Evolutionary conservation across 1,139 yeast genomes (phyloP).

Genomic region (Sugiyamaella japonica): DNA sequence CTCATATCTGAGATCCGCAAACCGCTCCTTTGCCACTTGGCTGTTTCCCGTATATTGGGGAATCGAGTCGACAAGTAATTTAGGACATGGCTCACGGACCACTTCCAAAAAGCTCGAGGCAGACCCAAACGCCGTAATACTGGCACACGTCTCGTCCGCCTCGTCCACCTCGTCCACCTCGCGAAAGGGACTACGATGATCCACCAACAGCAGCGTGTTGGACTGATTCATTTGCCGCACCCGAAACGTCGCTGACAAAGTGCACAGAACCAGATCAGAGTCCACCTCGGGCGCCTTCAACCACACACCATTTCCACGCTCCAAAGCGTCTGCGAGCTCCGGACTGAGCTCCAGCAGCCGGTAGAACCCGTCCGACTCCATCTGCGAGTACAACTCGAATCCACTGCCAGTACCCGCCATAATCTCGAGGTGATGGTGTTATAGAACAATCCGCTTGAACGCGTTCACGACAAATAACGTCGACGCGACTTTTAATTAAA

Average conservation of each 20-base stretch:
- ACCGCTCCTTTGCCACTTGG: constrained; percentile 17
- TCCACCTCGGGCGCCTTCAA: constrained; percentile 50
- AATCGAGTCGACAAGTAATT: constrained; percentile 46
- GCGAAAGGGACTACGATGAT: no score
- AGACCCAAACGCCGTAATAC: constrained; percentile 44
- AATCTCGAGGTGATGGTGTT: no score
- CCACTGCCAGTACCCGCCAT: not conserved
- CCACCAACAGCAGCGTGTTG: constrained; percentile 65
- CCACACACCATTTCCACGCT: constrained; percentile 40
- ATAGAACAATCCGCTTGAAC: no score
- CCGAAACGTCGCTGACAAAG: constrained; percentile 58
- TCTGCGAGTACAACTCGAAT: constrained; percentile 27
- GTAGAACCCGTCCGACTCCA: constrained; percentile 43
- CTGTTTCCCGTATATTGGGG: constrained; percentile 53
- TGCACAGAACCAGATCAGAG: constrained; percentile 60
- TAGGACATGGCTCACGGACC: constrained; percentile 21
- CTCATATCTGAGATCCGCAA: constrained; percentile 20
- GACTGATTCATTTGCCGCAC: constrained; percentile 84
- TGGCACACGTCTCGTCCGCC: no score
- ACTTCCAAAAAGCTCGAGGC: constrained; percentile 49
- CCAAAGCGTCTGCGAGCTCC: constrained; percentile 50
- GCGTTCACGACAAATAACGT: no score
- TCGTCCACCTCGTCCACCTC: no score
- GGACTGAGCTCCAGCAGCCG: constrained; percentile 62
- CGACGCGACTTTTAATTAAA: no score